Evolutionary conservation across 1,284 basidiomycete species (phyloP).

Genomic region (Rhodotorula sp.): DNA sequence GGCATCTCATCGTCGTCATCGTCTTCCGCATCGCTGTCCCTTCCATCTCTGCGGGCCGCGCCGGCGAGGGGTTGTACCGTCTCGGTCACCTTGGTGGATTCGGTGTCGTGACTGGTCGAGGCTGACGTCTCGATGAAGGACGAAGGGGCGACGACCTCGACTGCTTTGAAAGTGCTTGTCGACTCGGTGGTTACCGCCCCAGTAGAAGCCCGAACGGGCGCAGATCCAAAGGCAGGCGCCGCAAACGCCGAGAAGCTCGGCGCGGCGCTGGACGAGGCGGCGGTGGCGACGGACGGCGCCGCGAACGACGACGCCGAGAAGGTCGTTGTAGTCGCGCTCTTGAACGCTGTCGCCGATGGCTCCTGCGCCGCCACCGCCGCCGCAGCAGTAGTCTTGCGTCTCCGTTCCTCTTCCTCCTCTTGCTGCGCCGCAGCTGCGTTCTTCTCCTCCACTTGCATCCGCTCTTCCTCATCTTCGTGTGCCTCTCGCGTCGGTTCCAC

Average conservation of each 20-base stretch:
- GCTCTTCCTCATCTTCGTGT: neutral
- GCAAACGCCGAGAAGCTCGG: slow-evolving; percentile 16
- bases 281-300: neutral
- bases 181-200: no score
- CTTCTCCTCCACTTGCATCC: neutral
- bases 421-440: neutral
- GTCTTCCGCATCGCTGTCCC: slow-evolving; percentile 10
- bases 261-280: neutral
- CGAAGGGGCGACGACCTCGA: neutral
- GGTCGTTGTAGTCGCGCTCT: neutral
- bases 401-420: neutral
- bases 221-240: slow-evolving; percentile 19
- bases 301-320: slow-evolving; percentile 13
- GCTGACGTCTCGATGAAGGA: neutral
- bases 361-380: neutral
- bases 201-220: accelerated
- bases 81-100: slow-evolving; percentile 2
- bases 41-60: neutral
- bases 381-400: neutral
- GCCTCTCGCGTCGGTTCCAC: neutral
- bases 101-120: neutral
- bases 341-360: neutral
- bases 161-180: neutral
- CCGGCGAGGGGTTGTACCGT: neutral
- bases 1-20: slow-evolving; percentile 38